Evolutionary conservation across 2,329 filamentous ascomycete genomes (phyloP), one percentile per base, ranked within the genome.

Genomic region (Xylaria sp.): DNA sequence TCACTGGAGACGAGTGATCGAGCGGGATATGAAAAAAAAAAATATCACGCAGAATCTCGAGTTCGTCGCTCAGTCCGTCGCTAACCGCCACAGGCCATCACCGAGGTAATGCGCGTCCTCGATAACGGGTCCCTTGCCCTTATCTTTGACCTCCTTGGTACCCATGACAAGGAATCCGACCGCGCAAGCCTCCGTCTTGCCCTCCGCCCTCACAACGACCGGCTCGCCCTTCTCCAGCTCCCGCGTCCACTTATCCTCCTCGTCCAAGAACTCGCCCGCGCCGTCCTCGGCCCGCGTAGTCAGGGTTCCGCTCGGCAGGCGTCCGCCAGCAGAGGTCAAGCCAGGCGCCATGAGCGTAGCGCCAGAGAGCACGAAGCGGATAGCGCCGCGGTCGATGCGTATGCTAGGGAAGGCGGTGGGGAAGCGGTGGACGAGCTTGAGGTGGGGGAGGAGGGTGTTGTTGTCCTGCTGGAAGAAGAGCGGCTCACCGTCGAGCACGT

Each of bases 321-420:
- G 75, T 0, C 94, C 94, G 0, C 94, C 94, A 0, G 86, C 76
- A 18, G 86, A 91, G 34, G 94, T 99, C 68, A 99, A 76, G 0
- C 94, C 94, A 0, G 94, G 94, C 1, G 92, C 93, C 94, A 99
- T 99, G 64, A 99, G 86, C 11, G 93, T 91, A 0, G 94, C 94
- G 50, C 94, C 94, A 0, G 87, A 90, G 1, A 99, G 84, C 30
- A 99, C 93, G 77, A 99, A 99, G 62, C 94, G 90, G 71, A 99
- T 97, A 4, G 94, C 94, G 63, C 94, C 94, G 54, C 94, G 86
- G 75, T 99, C 94, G 74, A 97, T 96, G 60, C 92, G 88, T 59
- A 99, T 81, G 55, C 85, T 88, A 16, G 90, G 87, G 74, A 99
- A 93, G 60, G 86, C 89, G 67, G 85, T 79, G 8, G 94, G 94